Evolutionary conservation across 805 yeast genomes (phyloP), one percentile per base, ranked within the genome.

Genomic region (Ogataea ganodermae): DNA sequence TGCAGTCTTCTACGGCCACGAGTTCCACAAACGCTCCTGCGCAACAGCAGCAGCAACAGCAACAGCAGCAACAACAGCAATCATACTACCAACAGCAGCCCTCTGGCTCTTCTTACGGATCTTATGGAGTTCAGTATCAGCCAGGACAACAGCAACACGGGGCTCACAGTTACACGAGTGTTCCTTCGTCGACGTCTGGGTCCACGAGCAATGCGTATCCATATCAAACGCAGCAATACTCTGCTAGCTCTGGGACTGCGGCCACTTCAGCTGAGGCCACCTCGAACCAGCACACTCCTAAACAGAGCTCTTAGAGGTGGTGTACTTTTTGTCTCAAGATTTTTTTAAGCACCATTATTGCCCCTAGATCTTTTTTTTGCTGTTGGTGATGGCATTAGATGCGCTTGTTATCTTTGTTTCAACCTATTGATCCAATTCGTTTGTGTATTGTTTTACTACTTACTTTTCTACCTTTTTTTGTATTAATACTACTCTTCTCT

Each of bases 41-140:
- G 3, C 48, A 39, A 36, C 43, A 16, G 18, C 48, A 32, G 42
- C 35, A 14, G 35, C 31, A 35, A 16, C 51, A 43, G 21, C 51
- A 45, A 33, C 51, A 45, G 18, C 31, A 28, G 31, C 31, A 30
- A 9, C 52, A 44, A 17, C 38, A 28, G 24, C 42, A 41, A 21
- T 30, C 42, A 5, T 16, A 21, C 28, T 42, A 43, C 27, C 47
- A 37, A 23, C 41, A 37, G 17, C 42, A 38, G 32, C 41, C 35
- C 28, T 26, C 47, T 5, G 21, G 28, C 32, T 22, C 42, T 4
- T 42, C 38, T 6, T 33, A 33, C 35, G 38, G 47, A 5, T 24
- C 37, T 18, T 43, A 43, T 27, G 44, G 43, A 8, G 44, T 32
- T 9, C 49, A 32, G 22, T 47, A 45, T 16, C 56, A 48, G 48